These are phyloP conservation scores for Zhuliangozyma blackwelliae DNA, from an alignment of 1,139 yeast species.

Conservation along the genomic window DNA sequence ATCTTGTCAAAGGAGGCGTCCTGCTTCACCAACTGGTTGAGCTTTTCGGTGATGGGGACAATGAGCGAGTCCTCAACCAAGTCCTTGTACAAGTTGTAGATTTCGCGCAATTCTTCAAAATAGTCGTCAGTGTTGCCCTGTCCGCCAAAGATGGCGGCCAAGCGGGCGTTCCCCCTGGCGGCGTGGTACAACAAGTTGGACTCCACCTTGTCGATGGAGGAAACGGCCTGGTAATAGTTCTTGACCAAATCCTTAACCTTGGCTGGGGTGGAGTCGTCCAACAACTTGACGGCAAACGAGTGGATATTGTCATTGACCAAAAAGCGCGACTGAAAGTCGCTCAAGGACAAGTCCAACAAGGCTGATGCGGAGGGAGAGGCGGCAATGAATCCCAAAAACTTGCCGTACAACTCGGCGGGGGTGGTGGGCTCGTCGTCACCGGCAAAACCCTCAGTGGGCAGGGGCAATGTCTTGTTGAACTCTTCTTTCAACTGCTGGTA, in stretches of 20 bases:
- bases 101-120: conserved; percentile 90
- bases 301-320: conserved; percentile 67
- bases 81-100: conserved; percentile 72
- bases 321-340: conserved; percentile 81
- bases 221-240: conserved; percentile 63
- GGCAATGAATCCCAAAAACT: conserved; percentile 79
- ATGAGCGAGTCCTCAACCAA: conserved; percentile 74
- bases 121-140: conserved; percentile 98
- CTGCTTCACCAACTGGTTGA: conserved; percentile 64
- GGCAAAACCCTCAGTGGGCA: conserved; percentile 78
- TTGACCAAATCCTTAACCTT: conserved; percentile 74
- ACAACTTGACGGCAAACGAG: conserved; percentile 72
- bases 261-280: conserved; percentile 53
- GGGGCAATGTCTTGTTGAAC: conserved; percentile 73
- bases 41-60: conserved; percentile 60
- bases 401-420: conserved; percentile 80
- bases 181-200: conserved; percentile 52
- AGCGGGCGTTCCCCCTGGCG: conserved; percentile 43
- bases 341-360: conserved; percentile 63
- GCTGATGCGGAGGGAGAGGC: conserved; percentile 59
- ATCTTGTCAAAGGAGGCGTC: conserved; percentile 80
- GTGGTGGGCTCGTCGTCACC: conserved; percentile 88
- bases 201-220: conserved; percentile 21
- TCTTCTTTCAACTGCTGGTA: conserved; percentile 87
- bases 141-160: conserved; percentile 93